phyloP scores from a whole-genome alignment of 2,329 filamentous ascomycete species.

The Pseudogymnoascus sp. region DNA sequence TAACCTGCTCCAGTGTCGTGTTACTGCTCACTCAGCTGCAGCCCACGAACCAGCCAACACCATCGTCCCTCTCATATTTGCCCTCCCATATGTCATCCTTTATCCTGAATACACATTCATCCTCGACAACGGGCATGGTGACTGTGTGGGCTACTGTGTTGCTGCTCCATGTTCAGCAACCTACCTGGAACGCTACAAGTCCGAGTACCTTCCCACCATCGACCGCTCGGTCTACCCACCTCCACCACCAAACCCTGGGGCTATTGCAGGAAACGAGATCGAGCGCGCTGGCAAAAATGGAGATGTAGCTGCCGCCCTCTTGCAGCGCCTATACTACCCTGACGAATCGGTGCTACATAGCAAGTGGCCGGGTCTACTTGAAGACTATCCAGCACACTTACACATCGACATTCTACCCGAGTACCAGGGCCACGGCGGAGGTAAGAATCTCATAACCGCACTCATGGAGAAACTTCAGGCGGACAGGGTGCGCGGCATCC shows the following conservation, averaged over 20 bases:
- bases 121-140: slow-evolving; percentile 2
- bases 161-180: background rate
- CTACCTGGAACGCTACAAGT: background rate
- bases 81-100: slow-evolving; percentile 3
- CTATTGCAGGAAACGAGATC: slow-evolving; percentile 2
- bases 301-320: background rate
- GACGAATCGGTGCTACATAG: slow-evolving; percentile 2
- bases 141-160: background rate
- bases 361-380: slow-evolving; percentile 1
- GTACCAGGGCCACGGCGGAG: slow-evolving; percentile 1
- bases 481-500: background rate
- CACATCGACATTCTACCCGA: slow-evolving; percentile 9
- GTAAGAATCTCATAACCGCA: background rate
- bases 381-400: background rate
- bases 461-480: background rate
- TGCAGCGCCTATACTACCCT: background rate
- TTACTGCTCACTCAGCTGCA: slow-evolving; percentile 1
- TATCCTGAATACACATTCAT: background rate
- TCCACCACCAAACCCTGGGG: background rate
- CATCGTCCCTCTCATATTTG: slow-evolving; percentile 9
- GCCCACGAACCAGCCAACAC: slow-evolving; percentile 5
- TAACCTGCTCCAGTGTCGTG: slow-evolving; percentile 1
- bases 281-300: background rate
- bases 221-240: background rate
- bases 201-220: slow-evolving; percentile 1